Evolutionary conservation across 805 yeast genomes (phyloP).

Genomic region (Torulaspora maleeae): DNA sequence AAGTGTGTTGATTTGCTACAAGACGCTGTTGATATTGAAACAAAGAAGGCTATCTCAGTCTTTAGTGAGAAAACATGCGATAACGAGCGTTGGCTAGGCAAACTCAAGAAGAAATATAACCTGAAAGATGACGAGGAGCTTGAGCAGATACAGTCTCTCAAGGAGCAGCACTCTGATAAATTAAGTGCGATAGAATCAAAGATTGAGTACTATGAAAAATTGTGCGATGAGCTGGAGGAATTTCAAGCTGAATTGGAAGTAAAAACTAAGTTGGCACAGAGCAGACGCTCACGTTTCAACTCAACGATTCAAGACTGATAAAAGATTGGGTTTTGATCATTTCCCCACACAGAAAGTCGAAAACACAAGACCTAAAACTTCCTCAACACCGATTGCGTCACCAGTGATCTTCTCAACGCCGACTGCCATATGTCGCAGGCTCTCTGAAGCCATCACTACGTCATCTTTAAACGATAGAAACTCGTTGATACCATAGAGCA

Average conservation of each 20-base stretch:
- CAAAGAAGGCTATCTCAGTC: conserved; percentile 28
- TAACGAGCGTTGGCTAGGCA: conserved; percentile 25
- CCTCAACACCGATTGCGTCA: conserved; percentile 81
- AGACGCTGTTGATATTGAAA: conserved; percentile 26
- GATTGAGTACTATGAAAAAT: conserved; percentile 40
- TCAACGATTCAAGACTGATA: not conserved
- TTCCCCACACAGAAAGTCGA: conserved; percentile 93
- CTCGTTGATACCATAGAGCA: conserved; percentile 66
- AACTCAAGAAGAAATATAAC: conserved; percentile 19
- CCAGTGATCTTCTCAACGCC: conserved; percentile 95
- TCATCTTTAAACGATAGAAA: conserved; percentile 56
- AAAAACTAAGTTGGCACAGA: conserved; percentile 34
- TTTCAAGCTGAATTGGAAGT: conserved; percentile 55
- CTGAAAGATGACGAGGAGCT: conserved; percentile 25
- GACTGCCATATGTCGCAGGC: conserved; percentile 64
- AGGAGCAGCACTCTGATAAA: conserved; percentile 12
- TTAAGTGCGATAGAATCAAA: conserved; percentile 34
- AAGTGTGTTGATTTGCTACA: conserved; percentile 22
- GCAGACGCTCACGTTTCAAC: conserved; percentile 14
- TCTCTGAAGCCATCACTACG: conserved; percentile 75
- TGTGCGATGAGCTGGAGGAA: conserved; percentile 55
- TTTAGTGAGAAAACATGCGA: conserved; percentile 22
- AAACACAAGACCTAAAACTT: conserved; percentile 84
- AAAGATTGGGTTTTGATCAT: conserved; percentile 31
- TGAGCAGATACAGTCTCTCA: conserved; percentile 33